phyloP scores from a whole-genome alignment of 1,284 basidiomycete species.

The Pyrrhoderma lamaoense region DNA sequence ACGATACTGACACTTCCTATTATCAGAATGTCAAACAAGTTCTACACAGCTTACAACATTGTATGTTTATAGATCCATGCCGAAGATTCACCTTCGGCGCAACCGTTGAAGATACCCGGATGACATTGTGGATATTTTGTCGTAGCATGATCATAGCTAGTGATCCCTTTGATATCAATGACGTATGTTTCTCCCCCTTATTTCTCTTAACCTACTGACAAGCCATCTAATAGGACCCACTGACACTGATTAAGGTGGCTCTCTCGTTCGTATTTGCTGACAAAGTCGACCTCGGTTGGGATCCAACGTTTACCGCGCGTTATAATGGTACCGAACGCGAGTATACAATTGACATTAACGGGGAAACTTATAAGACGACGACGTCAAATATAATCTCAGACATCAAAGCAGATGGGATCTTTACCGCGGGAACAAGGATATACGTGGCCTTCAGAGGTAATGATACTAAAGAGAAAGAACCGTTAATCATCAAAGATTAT shows the following conservation, averaged over 20 bases:
- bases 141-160: no score
- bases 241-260: background rate
- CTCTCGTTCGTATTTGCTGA: background rate
- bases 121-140: background rate
- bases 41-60: conserved; percentile 15
- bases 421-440: background rate
- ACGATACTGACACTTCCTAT: background rate
- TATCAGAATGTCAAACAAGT: conserved; percentile 15
- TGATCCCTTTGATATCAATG: background rate
- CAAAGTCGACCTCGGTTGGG: conserved; percentile 1
- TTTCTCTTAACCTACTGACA: no score
- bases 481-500: background rate
- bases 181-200: no score
- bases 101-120: conserved; percentile 13
- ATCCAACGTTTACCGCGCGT: background rate
- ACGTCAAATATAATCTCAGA: background rate
- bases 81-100: conserved; percentile 16
- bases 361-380: no score
- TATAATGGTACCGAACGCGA: no score
- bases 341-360: no score
- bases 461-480: background rate
- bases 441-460: background rate
- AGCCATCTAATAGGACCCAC: no score
- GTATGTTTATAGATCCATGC: conserved; percentile 16
- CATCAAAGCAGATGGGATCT: background rate